Conservation (phyloP, 2,329 filamentous ascomycete genomes). For the Exophiala aquamarina region DNA sequence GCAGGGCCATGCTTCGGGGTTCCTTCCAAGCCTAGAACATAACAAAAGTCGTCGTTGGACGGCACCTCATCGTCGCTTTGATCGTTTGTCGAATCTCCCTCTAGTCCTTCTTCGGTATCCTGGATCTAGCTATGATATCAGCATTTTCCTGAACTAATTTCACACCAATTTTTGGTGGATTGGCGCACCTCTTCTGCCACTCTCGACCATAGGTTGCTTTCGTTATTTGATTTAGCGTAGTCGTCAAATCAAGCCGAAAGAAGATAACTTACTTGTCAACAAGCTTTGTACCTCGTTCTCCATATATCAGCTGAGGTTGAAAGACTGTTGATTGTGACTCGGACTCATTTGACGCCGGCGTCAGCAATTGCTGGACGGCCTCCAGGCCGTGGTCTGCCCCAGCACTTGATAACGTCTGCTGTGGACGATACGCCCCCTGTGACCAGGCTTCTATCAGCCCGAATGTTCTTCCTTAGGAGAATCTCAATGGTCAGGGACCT, state of each 20-base stretch:
- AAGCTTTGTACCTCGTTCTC: slow-evolving; percentile 1
- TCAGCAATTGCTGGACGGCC: no score
- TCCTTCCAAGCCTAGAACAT: slow-evolving; percentile 17
- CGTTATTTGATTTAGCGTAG: slow-evolving; percentile 19
- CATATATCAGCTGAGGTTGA: no score
- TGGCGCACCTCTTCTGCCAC: slow-evolving; percentile 29
- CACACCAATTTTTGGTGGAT: no score
- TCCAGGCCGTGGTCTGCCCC: no score
- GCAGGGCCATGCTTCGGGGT: slow-evolving; percentile 23
- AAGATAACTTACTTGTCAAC: slow-evolving; percentile 16
- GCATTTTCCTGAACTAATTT: no score
- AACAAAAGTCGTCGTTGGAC: slow-evolving; percentile 1
- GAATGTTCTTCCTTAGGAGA: no score
- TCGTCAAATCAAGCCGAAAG: slow-evolving; percentile 19
- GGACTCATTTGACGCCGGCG: no score
- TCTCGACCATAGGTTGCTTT: slow-evolving; percentile 30
- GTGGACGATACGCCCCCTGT: no score
- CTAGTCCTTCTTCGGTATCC: slow-evolving; percentile 20
- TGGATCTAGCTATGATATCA: slow-evolving; percentile 30
- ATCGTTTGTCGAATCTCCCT: slow-evolving; percentile 17
- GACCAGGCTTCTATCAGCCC: no score
- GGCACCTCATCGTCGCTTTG: neutral
- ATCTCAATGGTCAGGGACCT: no score
- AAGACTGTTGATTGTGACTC: no score
- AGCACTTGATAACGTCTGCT: no score